phyloP scores from a whole-genome alignment of 1,284 basidiomycete species.

The Schizophyllum amplum region DNA sequence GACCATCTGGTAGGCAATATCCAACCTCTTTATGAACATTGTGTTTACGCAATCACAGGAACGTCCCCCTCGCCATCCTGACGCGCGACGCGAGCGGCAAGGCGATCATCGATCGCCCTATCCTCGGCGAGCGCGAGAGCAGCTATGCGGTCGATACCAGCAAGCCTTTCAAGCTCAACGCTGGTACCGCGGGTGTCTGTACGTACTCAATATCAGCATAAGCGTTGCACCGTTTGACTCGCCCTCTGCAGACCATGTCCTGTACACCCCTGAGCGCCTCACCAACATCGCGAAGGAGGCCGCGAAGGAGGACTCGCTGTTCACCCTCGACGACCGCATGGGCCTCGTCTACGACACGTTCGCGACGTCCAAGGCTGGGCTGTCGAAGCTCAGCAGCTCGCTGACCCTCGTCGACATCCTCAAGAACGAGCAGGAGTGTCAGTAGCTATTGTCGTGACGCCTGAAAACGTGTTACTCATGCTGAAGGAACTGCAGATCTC shows the following conservation, averaged over 20 bases:
- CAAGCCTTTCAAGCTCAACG: slow-evolving; percentile 83
- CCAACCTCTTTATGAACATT: too few relatives aligned
- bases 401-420: slow-evolving; percentile 67
- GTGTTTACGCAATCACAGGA: too few relatives aligned
- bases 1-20: slow-evolving; percentile 72
- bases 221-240: too few relatives aligned
- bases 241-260: slow-evolving; percentile 70
- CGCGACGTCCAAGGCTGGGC: slow-evolving; percentile 75
- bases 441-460: slow-evolving; percentile 20
- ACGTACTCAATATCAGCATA: too few relatives aligned
- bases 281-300: slow-evolving; percentile 76
- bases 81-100: slow-evolving; percentile 56
- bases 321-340: slow-evolving; percentile 81
- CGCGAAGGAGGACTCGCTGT: slow-evolving; percentile 52
- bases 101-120: slow-evolving; percentile 50
- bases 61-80: slow-evolving; percentile 75
- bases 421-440: slow-evolving; percentile 69
- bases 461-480: background rate
- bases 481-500: slow-evolving; percentile 39
- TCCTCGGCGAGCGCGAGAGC: slow-evolving; percentile 69
- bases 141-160: slow-evolving; percentile 62
- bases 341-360: slow-evolving; percentile 81
- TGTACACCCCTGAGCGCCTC: slow-evolving; percentile 80
- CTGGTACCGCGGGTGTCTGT: slow-evolving; percentile 51
- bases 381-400: slow-evolving; percentile 69